phyloP scores from a whole-genome alignment of 2,329 filamentous ascomycete species.

The Coniochaeta sp. region DNA sequence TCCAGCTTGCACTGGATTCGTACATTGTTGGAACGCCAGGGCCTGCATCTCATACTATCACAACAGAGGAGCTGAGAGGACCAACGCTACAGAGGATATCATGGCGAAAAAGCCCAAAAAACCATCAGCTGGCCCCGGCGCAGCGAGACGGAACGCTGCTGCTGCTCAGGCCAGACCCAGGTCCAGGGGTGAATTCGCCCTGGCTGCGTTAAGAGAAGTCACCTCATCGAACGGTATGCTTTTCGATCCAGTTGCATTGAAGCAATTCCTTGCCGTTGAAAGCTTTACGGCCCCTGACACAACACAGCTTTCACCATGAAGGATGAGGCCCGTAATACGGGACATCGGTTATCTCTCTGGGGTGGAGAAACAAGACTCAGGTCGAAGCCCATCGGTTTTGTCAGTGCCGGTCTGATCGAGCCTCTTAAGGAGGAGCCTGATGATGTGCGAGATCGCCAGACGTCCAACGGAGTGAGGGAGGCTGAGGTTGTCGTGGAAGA shows the following conservation, averaged over 20 bases:
- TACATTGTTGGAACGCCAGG: background rate
- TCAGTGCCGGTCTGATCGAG: constrained; percentile 45
- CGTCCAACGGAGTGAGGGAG: background rate
- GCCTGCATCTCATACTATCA: background rate
- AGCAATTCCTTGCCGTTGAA: background rate
- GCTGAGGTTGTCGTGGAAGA: background rate
- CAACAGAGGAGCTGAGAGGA: background rate
- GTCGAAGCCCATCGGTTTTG: constrained; percentile 40
- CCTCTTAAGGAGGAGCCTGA: constrained; percentile 31
- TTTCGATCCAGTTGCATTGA: background rate
- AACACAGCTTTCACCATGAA: constrained; percentile 30
- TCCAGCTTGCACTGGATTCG: background rate
- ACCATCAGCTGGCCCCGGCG: background rate
- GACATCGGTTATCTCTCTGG: constrained; percentile 34
- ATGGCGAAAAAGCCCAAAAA: constrained; percentile 1
- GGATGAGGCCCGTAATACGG: constrained; percentile 44
- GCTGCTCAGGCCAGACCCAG: background rate
- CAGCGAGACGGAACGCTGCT: background rate
- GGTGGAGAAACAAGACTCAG: constrained; percentile 34
- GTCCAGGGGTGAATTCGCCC: constrained; percentile 2
- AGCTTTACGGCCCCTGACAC: background rate
- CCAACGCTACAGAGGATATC: background rate
- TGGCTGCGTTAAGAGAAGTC: constrained; percentile 5
- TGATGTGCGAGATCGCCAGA: constrained; percentile 4
- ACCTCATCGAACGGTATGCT: constrained; percentile 7